phyloP scores from a whole-genome alignment of 768 basidiomycete genomes.

The Lyophyllum atratum region DNA sequence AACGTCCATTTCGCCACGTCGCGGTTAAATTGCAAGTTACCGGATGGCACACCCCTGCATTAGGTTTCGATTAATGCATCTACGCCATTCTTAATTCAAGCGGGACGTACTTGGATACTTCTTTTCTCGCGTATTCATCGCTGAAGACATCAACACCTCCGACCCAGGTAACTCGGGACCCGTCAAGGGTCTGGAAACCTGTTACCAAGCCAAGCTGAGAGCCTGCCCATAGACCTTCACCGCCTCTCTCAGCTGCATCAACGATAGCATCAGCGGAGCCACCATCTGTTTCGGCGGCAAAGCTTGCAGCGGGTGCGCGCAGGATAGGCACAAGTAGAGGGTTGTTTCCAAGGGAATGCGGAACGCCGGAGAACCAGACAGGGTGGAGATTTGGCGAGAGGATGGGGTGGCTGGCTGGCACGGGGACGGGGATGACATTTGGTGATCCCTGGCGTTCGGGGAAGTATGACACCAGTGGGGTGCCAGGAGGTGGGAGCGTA shows the following conservation, averaged over 20 bases:
- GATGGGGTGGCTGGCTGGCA: slow-evolving; percentile 42
- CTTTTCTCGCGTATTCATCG: slow-evolving; percentile 70
- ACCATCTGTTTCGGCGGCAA: slow-evolving; percentile 70
- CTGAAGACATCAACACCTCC: slow-evolving; percentile 82
- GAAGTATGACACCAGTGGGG: slow-evolving; percentile 86
- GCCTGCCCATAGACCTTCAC: slow-evolving; percentile 86
- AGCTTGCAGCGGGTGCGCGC: slow-evolving; percentile 73
- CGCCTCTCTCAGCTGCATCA: slow-evolving; percentile 72
- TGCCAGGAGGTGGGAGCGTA: slow-evolving; percentile 82
- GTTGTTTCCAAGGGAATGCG: slow-evolving; percentile 65
- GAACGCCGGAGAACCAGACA: slow-evolving; percentile 77
- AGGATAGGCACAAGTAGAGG: slow-evolving; percentile 85
- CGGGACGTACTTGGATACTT: slow-evolving; percentile 54
- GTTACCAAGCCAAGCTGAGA: slow-evolving; percentile 75
- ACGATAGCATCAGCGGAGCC: slow-evolving; percentile 64
- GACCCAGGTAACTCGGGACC: slow-evolving; percentile 77
- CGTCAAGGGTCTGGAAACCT: slow-evolving; percentile 84
- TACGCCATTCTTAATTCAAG: neutral
- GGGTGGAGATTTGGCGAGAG: slow-evolving; percentile 52
- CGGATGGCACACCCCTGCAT: slow-evolving; percentile 59
- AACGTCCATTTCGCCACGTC: slow-evolving; percentile 90
- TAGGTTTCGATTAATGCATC: slow-evolving; percentile 3
- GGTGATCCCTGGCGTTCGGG: slow-evolving; percentile 66
- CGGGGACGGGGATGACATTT: slow-evolving; percentile 65
- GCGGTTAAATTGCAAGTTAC: slow-evolving; percentile 72